Percentiles rank a stretch among this genome's conserved stretches.
phyloP scores from a whole-genome alignment of 164 flowering plant species.

The Taxillus chinensis region DNA sequence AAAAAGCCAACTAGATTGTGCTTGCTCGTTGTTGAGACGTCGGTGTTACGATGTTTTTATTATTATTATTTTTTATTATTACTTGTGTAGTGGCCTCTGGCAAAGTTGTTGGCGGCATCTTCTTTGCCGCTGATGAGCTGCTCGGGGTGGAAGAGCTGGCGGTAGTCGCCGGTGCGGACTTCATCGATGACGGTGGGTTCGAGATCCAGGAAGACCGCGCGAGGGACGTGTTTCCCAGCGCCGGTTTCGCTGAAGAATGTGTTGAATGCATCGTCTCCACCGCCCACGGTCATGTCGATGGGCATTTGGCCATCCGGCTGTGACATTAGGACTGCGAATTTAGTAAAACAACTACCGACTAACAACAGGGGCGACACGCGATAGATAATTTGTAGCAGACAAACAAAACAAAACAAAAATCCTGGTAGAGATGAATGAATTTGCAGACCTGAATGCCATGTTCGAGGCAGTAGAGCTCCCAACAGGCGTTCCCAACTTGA shows the following conservation, averaged over 20 bases:
- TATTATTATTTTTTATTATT: background rate
- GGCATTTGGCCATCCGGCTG: constrained; percentile 4
- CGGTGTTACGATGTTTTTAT: no score
- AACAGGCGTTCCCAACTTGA: constrained; percentile 1
- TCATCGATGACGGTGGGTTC: constrained; percentile 4
- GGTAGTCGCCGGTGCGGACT: background rate
- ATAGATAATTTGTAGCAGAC: background rate
- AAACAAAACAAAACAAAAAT: no score
- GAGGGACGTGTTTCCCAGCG: constrained; percentile 1
- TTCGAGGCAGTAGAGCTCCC: constrained; percentile 5
- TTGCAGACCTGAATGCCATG: constrained; percentile 1
- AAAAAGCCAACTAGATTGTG: background rate
- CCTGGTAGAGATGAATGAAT: background rate
- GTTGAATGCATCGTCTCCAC: constrained; percentile 3
- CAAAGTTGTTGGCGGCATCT: constrained; percentile 2
- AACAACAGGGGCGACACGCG: no score
- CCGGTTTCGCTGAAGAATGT: constrained; percentile 5
- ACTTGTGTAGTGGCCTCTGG: constrained; percentile 7
- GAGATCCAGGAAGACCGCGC: background rate
- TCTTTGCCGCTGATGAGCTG: constrained; percentile 5
- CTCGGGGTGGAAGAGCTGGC: constrained; percentile 5
- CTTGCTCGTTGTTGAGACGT: no score
- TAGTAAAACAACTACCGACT: no score
- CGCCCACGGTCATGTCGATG: background rate
- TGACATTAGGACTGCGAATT: no score